Base-by-base conservation (phyloP, 2,329 filamentous ascomycete genomes). In the Talaromyces sp. region DNA sequence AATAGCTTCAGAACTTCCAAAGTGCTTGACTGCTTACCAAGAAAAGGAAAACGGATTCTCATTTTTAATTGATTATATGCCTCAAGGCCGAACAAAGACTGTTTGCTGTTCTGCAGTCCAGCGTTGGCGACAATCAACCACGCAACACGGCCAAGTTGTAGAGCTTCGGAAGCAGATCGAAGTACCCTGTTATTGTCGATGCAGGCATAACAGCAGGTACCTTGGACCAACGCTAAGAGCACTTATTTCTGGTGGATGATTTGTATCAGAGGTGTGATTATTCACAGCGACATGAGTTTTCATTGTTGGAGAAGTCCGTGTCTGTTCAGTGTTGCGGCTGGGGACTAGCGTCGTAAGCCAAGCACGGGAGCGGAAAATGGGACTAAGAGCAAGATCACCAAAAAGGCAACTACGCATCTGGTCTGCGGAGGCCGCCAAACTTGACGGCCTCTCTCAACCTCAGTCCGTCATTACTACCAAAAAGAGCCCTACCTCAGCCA, bases 1-100 rank as follows among this genome's bases (percentile, higher is more conserved):
- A n/a, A 2, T 35, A 54, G 50, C 18, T 35, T 31, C 11, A 40
- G 46, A 33, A 46, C 40, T 31, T 44, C 48, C 14, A 39, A 25
- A 7, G n/a, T 46, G 18, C 31, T 46, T 55, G 44, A 12, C 50
- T 65, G 80, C 86, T 72, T 81, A 95, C 93, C 91, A 80, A 92
- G 92, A 74, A 96, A 96, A 61, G 90, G 89, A 71, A 92, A 85
- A 73, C 93, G 87, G 80, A 97, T 91, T 77, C 91, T 90, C 89
- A 96, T 95, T 25, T 21, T 35, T 37, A 8, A 14, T n/a, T 21
- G 31, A 54, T 6, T 50, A 33, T 54, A 35, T 37, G 50, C n/a
- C 16, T 21, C 48, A 23, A 7, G 14, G 1, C n/a, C 31, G 6
- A 14, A 25, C 62, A 37, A 37, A 35, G 14, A 33, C 57, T 28